Evolutionary conservation across 2,329 filamentous ascomycete genomes (phyloP).

Genomic region (Scorias spongiosa): DNA sequence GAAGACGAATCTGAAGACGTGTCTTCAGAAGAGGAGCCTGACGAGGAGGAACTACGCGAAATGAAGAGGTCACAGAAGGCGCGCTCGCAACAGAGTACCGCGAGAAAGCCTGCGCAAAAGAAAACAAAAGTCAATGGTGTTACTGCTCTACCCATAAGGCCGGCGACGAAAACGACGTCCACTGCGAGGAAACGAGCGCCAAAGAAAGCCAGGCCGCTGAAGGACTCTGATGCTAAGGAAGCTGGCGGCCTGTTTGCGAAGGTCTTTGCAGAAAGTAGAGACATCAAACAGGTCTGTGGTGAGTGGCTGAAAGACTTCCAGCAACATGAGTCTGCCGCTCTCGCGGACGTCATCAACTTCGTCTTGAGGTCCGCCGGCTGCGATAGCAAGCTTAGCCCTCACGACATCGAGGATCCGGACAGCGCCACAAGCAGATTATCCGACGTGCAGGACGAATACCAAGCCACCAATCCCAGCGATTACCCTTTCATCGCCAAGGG

Average conservation of each 20-base stretch:
- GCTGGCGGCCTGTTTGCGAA: slow-evolving; percentile 44
- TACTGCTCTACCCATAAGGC: slow-evolving; percentile 39
- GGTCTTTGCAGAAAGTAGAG: slow-evolving; percentile 41
- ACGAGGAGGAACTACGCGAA: slow-evolving; percentile 34
- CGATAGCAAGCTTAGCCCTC: slow-evolving; percentile 57
- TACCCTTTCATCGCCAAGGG: slow-evolving; percentile 81
- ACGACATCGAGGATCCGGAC: slow-evolving; percentile 82
- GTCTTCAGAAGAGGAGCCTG: slow-evolving; percentile 25
- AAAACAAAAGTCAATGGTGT: slow-evolving; percentile 41
- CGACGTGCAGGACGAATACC: slow-evolving; percentile 79
- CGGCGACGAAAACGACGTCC: slow-evolving; percentile 22
- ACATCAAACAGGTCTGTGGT: slow-evolving; percentile 40
- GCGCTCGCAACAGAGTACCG: slow-evolving; percentile 7
- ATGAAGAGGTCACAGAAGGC: slow-evolving; percentile 15
- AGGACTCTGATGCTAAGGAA: slow-evolving; percentile 36
- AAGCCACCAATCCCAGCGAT: slow-evolving; percentile 58
- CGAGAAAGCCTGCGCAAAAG: slow-evolving; percentile 30
- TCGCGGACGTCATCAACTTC: slow-evolving; percentile 47
- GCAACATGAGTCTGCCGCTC: slow-evolving; percentile 37
- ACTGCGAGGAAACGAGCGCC: slow-evolving; percentile 27
- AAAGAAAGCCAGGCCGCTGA: slow-evolving; percentile 36
- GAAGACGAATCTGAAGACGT: slow-evolving; percentile 22
- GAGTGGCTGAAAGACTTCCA: slow-evolving; percentile 44
- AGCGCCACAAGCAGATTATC: slow-evolving; percentile 62
- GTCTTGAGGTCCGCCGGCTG: slow-evolving; percentile 60